Conservation (phyloP, 1,284 basidiomycete species). For the Clitocybe nebularis region DNA sequence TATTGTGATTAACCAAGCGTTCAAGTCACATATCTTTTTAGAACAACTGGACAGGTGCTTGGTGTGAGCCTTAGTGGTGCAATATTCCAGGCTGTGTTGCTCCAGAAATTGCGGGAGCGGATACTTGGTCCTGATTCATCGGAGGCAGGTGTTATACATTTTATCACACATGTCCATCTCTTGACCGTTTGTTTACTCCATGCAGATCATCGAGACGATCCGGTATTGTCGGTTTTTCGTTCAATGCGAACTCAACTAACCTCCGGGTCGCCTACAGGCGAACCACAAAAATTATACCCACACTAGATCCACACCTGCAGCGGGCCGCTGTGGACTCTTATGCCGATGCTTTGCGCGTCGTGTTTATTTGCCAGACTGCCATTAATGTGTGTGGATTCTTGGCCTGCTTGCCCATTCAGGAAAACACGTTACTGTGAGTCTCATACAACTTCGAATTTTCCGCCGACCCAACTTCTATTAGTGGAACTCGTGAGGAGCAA, state of each 20-base stretch:
- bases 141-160: conserved; percentile 46
- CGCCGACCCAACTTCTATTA: conserved; percentile 22
- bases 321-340: conserved; percentile 81
- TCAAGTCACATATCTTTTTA: conserved; percentile 84
- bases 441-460: conserved; percentile 8
- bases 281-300: conserved; percentile 75
- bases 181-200: conserved; percentile 18
- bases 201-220: conserved; percentile 66
- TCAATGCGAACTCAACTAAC: conserved; percentile 10
- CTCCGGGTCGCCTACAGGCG: conserved; percentile 46
- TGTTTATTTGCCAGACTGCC: conserved; percentile 78
- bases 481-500: conserved; percentile 61
- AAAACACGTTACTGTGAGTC: conserved; percentile 68
- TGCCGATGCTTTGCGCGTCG: conserved; percentile 75
- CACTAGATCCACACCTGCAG: conserved; percentile 57
- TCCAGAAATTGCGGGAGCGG: conserved; percentile 60
- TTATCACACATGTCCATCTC: conserved; percentile 17
- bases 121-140: conserved; percentile 73
- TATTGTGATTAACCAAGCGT: conserved; percentile 9
- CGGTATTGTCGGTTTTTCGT: conserved; percentile 39
- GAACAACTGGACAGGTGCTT: conserved; percentile 88
- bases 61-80: conserved; percentile 85
- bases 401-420: conserved; percentile 70
- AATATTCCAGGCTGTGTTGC: conserved; percentile 72
- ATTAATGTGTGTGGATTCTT: conserved; percentile 60